These are phyloP conservation scores for Plicaturopsis crispa DNA, from an alignment of 768 basidiomycete genomes.

Conservation along the genomic window DNA sequence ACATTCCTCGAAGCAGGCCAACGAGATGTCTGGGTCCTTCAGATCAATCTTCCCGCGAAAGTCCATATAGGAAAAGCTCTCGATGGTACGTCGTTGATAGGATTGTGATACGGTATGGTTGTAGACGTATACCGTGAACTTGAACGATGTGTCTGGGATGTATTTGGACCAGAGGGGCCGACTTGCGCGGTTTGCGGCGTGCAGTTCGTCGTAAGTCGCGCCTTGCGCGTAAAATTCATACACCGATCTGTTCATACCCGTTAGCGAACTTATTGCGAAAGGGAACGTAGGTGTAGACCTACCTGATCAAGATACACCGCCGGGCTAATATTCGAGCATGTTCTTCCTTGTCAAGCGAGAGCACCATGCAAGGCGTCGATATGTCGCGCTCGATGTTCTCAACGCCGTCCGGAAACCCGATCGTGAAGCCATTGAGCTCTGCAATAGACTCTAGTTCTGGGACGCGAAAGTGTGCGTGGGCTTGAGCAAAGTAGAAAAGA, in stretches of 20 bases:
- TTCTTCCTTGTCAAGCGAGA: constrained; percentile 60
- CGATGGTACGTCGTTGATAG: constrained; percentile 60
- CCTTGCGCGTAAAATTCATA: constrained; percentile 76
- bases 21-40: constrained; percentile 64
- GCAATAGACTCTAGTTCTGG: constrained; percentile 78
- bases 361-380: constrained; percentile 65
- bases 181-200: constrained; percentile 40
- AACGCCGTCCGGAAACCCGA: constrained; percentile 37
- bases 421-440: constrained; percentile 60
- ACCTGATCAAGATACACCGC: constrained; percentile 84
- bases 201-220: constrained; percentile 60
- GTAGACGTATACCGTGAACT: constrained; percentile 67
- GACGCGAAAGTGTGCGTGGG: constrained; percentile 74
- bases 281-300: constrained; percentile 14
- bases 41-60: constrained; percentile 78
- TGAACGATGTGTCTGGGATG: constrained; percentile 65
- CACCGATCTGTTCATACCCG: constrained; percentile 43
- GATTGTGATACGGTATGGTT: constrained; percentile 67
- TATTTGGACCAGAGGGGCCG: constrained; percentile 50
- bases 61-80: constrained; percentile 81
- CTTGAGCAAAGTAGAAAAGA: constrained; percentile 74
- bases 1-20: constrained; percentile 89
- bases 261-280: constrained; percentile 1
- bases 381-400: constrained; percentile 46
- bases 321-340: constrained; percentile 68